phyloP scores from a whole-genome alignment of 208 protist species.

The Vickermania spadyakhi region DNA sequence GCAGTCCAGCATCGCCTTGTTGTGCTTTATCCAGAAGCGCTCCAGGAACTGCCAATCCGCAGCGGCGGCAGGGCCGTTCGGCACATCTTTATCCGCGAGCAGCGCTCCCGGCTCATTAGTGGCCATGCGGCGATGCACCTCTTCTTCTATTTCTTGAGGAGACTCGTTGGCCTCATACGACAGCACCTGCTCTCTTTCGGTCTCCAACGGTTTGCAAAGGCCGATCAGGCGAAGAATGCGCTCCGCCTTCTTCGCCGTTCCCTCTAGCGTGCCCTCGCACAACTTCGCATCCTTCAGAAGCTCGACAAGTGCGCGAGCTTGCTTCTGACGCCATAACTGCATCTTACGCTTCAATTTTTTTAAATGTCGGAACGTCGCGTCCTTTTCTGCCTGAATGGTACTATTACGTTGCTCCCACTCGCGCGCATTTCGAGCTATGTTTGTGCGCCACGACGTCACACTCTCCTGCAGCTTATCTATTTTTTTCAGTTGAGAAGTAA shows the following conservation, averaged over 20 bases:
- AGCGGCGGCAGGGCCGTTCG: conserved; percentile 21
- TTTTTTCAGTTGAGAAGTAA: conserved; percentile 84
- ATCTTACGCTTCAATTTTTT: conserved; percentile 92
- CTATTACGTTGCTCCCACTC: conserved; percentile 92
- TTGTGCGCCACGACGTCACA: conserved; percentile 86
- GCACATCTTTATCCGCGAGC: conserved; percentile 15
- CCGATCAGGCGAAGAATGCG: conserved; percentile 90
- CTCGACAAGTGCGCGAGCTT: conserved; percentile 74
- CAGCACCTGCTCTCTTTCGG: conserved; percentile 93
- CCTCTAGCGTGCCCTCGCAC: conserved; percentile 64
- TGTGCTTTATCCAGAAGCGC: conserved; percentile 92
- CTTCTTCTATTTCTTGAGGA: conserved; percentile 59
- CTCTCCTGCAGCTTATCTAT: conserved; percentile 92
- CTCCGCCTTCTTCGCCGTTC: conserved; percentile 65
- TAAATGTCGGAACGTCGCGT: conserved; percentile 85
- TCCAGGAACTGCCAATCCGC: conserved; percentile 90
- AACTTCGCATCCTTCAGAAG: conserved; percentile 86
- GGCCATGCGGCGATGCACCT: conserved; percentile 45
- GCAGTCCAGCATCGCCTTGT: conserved; percentile 95
- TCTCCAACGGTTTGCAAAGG: conserved; percentile 91
- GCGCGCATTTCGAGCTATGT: conserved; percentile 78
- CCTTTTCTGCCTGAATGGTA: conserved; percentile 87
- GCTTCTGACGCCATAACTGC: conserved; percentile 85
- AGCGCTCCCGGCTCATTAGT: conserved; percentile 18
- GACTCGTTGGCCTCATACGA: conserved; percentile 74